Evolutionary conservation across 2,329 filamentous ascomycete species (phyloP), one percentile per base, ranked within the genome.

Genomic region (Thelonectria blattea): DNA sequence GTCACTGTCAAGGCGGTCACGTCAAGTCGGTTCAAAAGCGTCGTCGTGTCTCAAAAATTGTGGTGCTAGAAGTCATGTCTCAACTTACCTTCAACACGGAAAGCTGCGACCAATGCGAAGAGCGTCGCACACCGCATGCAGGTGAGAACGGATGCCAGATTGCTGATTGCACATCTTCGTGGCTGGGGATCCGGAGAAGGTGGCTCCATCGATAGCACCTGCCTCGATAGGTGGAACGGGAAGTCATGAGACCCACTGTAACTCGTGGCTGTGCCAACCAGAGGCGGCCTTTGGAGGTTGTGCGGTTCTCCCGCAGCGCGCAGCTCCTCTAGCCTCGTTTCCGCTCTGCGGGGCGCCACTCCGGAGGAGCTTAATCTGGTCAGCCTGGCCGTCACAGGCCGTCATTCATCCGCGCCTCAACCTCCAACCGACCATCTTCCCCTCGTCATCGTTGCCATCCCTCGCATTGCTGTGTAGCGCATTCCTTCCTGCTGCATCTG

Each of bases 311-410:
- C 45, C 30, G 30, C 48, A 39, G 34, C 22, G 47, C 37, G 55
- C 57, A 61, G 53, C 58, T 61, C 53, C 58, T 24, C 58, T 61
- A 65, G 47, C 45, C 46, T 41, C 46, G 24, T 61, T 66, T 68
- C 67, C 58, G 56, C 57, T 48, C 49, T 59, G 68, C 67, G 68
- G 68, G 64, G 68, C 65, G 68, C 64, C 68, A 68, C 68, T 65
- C 56, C 64, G 64, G 22, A 66, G 65, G 45, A 68, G 63, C 68
- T 67, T 65, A 68, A 64, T 67, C 68, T 37, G 62, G 60, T 68
- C 61, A 60, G 67, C 60, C 52, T 47, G 12, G 11, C 12, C 45
- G 20, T 47, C 45, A 47, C 45, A 37, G 34, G 45, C 63, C 61
- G 57, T 67, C 56, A 59, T 54, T 60, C 53, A 27, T 24, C 22